A percentile compares a stretch with the other conserved stretches of the same genome.
These are phyloP conservation scores for Tinospora cordifolia DNA, from an alignment of 164 flowering plant genomes.

Conservation along the genomic window DNA sequence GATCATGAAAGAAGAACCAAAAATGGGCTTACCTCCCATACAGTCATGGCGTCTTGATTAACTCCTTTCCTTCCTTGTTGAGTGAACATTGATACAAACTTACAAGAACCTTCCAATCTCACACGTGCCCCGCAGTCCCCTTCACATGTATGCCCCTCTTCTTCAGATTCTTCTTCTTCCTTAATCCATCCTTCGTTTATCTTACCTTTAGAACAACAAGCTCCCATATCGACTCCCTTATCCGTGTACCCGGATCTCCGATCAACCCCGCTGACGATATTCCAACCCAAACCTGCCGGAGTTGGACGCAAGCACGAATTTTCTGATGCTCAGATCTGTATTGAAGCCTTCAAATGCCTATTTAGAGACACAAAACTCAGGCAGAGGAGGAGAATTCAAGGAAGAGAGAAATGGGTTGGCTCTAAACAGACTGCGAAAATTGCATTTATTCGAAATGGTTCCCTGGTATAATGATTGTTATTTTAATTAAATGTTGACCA, in stretches of 20 bases:
- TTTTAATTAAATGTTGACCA: not conserved
- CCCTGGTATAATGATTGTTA: not conserved
- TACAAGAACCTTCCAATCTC: slow-evolving; percentile 44
- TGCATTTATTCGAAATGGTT: not conserved
- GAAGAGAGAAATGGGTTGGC: not conserved
- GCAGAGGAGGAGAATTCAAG: slow-evolving; percentile 8
- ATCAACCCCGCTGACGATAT: not conserved
- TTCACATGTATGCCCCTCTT: slow-evolving; percentile 14
- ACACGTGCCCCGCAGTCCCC: slow-evolving; percentile 45
- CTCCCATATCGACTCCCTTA: slow-evolving; percentile 38
- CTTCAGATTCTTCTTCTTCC: slow-evolving; percentile 12
- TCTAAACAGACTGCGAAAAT: not conserved
- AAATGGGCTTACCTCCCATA: slow-evolving; percentile 62
- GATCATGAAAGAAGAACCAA: not conserved
- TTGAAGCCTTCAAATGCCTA: not conserved
- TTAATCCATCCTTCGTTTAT: slow-evolving; percentile 10
- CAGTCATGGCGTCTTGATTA: slow-evolving; percentile 87
- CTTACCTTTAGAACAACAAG: slow-evolving; percentile 37
- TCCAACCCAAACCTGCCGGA: slow-evolving; percentile 4
- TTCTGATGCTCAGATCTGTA: slow-evolving; percentile 2
- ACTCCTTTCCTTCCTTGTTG: slow-evolving; percentile 69
- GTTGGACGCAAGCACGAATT: not conserved
- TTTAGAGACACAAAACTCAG: not conserved
- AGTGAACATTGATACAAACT: slow-evolving; percentile 44
- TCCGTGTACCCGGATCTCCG: not conserved